Evolutionary conservation across 2,329 filamentous ascomycete species (phyloP).

Genomic region (Helotiales sp.): DNA sequence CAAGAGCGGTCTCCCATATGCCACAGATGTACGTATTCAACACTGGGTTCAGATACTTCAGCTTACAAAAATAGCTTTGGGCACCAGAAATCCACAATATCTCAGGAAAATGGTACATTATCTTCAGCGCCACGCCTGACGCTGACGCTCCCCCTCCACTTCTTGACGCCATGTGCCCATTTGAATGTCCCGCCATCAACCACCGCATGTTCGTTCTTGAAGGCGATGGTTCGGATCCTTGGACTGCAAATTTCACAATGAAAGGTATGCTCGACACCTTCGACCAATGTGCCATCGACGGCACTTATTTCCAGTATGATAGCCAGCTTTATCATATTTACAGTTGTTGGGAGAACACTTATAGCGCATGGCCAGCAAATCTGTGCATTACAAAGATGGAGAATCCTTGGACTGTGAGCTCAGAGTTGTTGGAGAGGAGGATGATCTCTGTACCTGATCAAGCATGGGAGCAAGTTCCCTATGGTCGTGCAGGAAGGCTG

Average conservation of each 20-base stretch:
- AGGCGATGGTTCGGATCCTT: background rate
- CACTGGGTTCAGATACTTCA: background rate
- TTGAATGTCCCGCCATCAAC: background rate
- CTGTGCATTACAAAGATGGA: background rate
- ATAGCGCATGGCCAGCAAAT: slow-evolving; percentile 5
- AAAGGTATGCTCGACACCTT: slow-evolving; percentile 2
- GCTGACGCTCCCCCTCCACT: background rate
- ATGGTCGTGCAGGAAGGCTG: background rate
- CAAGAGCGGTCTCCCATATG: background rate
- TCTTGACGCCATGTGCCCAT: slow-evolving; percentile 1
- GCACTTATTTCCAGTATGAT: background rate
- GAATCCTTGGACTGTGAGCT: background rate
- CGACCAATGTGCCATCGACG: slow-evolving; percentile 1
- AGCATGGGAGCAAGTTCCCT: slow-evolving; percentile 1
- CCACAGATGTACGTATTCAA: background rate
- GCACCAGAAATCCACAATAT: slow-evolving; percentile 2
- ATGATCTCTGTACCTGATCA: background rate
- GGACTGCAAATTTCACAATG: background rate
- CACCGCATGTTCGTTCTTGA: slow-evolving; percentile 2
- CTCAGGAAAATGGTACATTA: background rate
- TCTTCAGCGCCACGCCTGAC: background rate
- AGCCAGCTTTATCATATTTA: slow-evolving; percentile 3
- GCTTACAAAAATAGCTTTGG: background rate
- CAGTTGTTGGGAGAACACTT: slow-evolving; percentile 1
- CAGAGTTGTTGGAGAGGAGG: background rate